A percentile compares a stretch with the other conserved stretches of the same genome.
phyloP scores from a whole-genome alignment of 2,329 filamentous ascomycete species.

The Raffaelea arxii region DNA sequence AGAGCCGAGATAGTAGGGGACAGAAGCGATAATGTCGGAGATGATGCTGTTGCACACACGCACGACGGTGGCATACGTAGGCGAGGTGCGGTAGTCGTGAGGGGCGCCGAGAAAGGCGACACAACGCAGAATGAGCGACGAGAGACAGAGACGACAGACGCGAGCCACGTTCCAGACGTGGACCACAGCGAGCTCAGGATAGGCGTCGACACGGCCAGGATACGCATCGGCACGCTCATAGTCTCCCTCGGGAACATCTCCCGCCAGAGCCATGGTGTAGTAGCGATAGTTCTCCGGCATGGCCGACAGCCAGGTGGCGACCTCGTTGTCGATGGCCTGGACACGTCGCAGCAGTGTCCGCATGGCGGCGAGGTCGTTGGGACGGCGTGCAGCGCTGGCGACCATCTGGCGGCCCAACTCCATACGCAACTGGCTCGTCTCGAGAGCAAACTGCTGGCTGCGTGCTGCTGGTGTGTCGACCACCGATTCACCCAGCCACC shows the following conservation, averaged over 20 bases:
- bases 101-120: conserved; percentile 50
- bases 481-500: conserved; percentile 46
- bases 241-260: conserved; percentile 41
- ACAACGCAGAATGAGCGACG: conserved; percentile 46
- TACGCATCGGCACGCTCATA: conserved; percentile 45
- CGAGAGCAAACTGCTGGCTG: conserved; percentile 42
- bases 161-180: conserved; percentile 46
- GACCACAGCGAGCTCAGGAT: conserved; percentile 46
- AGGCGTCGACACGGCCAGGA: conserved; percentile 50
- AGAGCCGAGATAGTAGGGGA: conserved; percentile 47
- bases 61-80: conserved; percentile 47
- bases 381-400: conserved; percentile 31
- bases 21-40: conserved; percentile 47
- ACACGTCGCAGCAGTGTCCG: conserved; percentile 41
- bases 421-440: conserved; percentile 44
- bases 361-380: conserved; percentile 42
- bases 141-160: conserved; percentile 42
- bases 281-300: conserved; percentile 40
- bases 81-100: conserved; percentile 51
- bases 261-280: conserved; percentile 46
- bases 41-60: conserved; percentile 42
- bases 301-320: conserved; percentile 38
- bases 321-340: conserved; percentile 42
- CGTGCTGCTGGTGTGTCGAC: conserved; percentile 37
- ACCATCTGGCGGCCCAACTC: conserved; percentile 40